phyloP scores from a whole-genome alignment of 306 rosid genomes.

The Luffa aegyptiaca region DNA sequence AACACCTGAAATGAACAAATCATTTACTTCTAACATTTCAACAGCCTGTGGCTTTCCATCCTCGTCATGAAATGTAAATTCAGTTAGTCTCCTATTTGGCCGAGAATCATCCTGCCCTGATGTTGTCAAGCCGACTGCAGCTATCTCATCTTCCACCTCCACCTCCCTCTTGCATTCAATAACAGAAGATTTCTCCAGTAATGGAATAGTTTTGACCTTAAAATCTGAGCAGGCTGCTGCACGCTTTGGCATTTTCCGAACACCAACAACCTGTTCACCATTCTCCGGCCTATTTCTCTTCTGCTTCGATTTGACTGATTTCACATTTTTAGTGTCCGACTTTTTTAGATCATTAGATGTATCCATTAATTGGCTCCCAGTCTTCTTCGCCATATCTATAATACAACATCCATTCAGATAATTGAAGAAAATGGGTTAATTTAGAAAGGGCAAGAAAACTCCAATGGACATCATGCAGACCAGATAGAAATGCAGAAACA shows the following conservation, averaged over 20 bases:
- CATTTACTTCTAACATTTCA: constrained; percentile 71
- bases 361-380: not conserved
- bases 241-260: constrained; percentile 75
- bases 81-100: constrained; percentile 63
- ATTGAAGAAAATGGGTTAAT: not conserved
- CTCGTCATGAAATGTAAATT: constrained; percentile 66
- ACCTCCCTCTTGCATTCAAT: constrained; percentile 49
- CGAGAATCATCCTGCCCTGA: constrained; percentile 40
- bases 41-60: constrained; percentile 48
- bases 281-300: constrained; percentile 38
- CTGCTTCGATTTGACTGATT: constrained; percentile 13
- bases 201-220: constrained; percentile 43
- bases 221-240: constrained; percentile 67
- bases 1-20: constrained; percentile 61
- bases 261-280: constrained; percentile 32
- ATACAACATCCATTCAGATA: not conserved
- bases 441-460: not conserved
- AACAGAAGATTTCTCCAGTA: constrained; percentile 39
- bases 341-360: constrained; percentile 4
- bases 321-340: not conserved
- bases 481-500: not conserved
- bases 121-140: constrained; percentile 63
- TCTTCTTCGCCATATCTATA: constrained; percentile 10
- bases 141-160: constrained; percentile 50
- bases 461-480: not conserved